Conservation (phyloP, 177 flowering plant genomes). For the Vitis hybrid region DNA sequence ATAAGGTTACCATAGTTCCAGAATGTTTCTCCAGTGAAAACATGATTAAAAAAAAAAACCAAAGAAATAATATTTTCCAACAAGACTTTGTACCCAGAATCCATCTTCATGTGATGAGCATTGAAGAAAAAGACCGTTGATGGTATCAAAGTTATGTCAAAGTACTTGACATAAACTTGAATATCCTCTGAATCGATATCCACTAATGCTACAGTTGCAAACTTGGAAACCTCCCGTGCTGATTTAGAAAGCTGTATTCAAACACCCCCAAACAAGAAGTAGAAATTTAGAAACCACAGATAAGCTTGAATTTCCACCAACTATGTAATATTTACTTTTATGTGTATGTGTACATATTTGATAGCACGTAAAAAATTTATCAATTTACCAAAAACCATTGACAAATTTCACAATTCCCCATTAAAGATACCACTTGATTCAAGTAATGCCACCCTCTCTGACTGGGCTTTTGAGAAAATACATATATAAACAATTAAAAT, state of each 20-base stretch:
- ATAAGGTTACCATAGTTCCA: no score
- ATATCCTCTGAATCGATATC: slow-evolving; percentile 82
- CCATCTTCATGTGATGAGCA: slow-evolving; percentile 99
- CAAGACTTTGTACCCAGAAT: slow-evolving; percentile 68
- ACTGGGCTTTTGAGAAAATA: no score
- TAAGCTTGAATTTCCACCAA: no score
- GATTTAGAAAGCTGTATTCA: slow-evolving; percentile 67
- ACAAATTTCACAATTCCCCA: no score
- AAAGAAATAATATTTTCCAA: background rate
- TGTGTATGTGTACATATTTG: no score
- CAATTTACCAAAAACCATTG: no score
- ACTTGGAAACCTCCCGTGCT: slow-evolving; percentile 78
- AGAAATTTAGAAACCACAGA: background rate
- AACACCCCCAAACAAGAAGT: background rate
- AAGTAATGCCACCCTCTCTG: no score
- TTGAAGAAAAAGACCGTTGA: slow-evolving; percentile 95
- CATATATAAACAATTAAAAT: no score
- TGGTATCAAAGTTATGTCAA: slow-evolving; percentile 79
- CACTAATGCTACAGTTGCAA: slow-evolving; percentile 69
- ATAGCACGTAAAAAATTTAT: no score
- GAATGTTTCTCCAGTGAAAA: background rate
- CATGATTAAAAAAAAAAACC: background rate
- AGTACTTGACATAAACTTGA: slow-evolving; percentile 86
- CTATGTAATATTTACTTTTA: no score
- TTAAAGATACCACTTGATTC: no score